These are phyloP conservation scores for Trichosanthes truncata DNA, from an alignment of 306 rosid species.

Conservation along the genomic window DNA sequence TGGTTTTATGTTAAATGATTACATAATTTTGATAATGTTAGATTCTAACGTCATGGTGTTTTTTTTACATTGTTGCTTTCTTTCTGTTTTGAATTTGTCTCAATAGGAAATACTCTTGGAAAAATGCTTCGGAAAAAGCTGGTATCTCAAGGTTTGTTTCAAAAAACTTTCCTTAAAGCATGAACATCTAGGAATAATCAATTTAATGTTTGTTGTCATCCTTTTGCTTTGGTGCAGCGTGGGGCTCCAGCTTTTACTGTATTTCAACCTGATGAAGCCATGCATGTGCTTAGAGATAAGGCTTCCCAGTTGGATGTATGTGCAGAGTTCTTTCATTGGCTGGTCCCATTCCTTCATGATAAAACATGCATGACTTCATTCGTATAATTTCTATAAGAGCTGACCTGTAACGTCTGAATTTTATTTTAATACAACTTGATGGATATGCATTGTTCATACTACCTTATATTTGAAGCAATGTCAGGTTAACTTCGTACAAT, in stretches of 20 bases:
- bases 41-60: background rate
- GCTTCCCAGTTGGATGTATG: constrained; percentile 67
- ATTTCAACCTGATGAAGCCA: constrained; percentile 88
- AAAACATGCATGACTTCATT: background rate
- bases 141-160: constrained; percentile 81
- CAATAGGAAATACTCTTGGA: constrained; percentile 71
- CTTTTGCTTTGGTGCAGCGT: constrained; percentile 34
- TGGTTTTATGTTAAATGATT: constrained; percentile 1
- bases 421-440: background rate
- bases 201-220: background rate
- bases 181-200: background rate
- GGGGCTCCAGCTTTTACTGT: constrained; percentile 72
- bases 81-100: constrained; percentile 19
- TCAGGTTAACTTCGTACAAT: background rate
- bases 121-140: constrained; percentile 97
- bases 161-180: constrained; percentile 7
- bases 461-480: background rate
- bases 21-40: background rate
- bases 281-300: constrained; percentile 68
- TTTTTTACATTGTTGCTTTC: constrained; percentile 5
- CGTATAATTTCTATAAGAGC: background rate
- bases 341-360: constrained; percentile 3
- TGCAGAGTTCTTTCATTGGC: constrained; percentile 15
- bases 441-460: background rate
- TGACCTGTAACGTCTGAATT: background rate